Evolutionary conservation across 108 stramenopile genomes (phyloP).

Genomic region (Cyclostephanos tholiformis): DNA sequence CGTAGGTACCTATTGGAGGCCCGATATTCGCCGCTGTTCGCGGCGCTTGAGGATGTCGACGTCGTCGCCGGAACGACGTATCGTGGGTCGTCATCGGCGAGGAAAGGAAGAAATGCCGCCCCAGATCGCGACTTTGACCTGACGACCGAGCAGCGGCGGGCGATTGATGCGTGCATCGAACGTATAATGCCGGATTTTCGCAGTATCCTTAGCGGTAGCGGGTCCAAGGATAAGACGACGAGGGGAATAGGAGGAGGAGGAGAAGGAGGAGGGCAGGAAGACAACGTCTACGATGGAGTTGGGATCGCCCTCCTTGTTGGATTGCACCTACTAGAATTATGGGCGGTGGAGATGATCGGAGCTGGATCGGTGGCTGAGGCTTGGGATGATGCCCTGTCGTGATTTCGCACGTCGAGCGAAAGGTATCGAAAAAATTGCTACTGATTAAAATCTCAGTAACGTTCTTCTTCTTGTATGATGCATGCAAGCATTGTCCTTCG

Average conservation of each 20-base stretch:
- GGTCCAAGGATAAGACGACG: not conserved
- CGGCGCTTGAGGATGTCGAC: not conserved
- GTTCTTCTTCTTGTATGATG: too few relatives aligned
- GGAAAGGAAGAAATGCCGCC: not conserved
- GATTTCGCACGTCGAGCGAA: not conserved
- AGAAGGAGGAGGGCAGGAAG: not conserved
- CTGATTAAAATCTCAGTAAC: too few relatives aligned
- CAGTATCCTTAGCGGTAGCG: not conserved
- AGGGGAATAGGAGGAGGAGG: not conserved
- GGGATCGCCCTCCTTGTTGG: not conserved
- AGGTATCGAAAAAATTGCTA: too few relatives aligned
- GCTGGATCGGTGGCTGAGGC: slow-evolving; percentile 4
- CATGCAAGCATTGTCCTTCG: too few relatives aligned
- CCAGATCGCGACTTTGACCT: not conserved
- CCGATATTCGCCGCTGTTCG: not conserved
- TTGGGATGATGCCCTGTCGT: slow-evolving; percentile 6
- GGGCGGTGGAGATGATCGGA: slow-evolving; percentile 13
- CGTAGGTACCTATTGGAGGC: not conserved
- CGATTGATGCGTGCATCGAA: not conserved
- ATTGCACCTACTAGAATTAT: slow-evolving; percentile 7
- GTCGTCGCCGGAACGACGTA: not conserved
- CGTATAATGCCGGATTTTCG: slow-evolving; percentile 7
- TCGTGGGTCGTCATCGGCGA: too few relatives aligned
- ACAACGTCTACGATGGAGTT: not conserved
- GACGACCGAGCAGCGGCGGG: not conserved